These are phyloP conservation scores for Picochlorum costavermella DNA, from an alignment of 139 green algal genomes.

Conservation along the genomic window DNA sequence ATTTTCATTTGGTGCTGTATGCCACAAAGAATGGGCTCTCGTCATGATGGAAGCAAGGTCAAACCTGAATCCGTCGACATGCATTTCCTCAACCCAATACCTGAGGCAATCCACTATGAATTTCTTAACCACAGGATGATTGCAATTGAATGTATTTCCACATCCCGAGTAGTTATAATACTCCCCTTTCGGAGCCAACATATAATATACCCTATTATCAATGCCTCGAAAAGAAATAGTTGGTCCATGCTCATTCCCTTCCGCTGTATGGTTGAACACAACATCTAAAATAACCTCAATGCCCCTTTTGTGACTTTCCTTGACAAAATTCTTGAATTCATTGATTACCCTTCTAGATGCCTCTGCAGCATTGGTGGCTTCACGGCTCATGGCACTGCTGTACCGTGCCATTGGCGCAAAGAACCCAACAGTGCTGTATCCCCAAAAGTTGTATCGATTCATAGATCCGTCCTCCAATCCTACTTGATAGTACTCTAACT, in stretches of 20 bases:
- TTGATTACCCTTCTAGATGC: slow-evolving; percentile 42
- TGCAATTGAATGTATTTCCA: slow-evolving; percentile 99
- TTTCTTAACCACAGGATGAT: slow-evolving; percentile 81
- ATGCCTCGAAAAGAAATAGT: slow-evolving; percentile 90
- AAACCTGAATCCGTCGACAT: slow-evolving; percentile 89
- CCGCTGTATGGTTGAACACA: slow-evolving; percentile 98
- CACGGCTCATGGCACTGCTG: not conserved
- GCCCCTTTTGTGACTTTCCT: slow-evolving; percentile 77
- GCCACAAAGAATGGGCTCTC: slow-evolving; percentile 70
- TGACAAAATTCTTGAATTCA: slow-evolving; percentile 95
- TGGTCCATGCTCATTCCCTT: slow-evolving; percentile 87
- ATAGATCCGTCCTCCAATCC: not conserved
- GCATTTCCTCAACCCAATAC: slow-evolving; percentile 89
- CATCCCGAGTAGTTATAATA: slow-evolving; percentile 98
- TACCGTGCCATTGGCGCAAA: slow-evolving; percentile 91
- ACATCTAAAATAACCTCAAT: slow-evolving; percentile 98
- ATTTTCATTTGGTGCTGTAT: slow-evolving; percentile 18
- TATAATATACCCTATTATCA: slow-evolving; percentile 97
- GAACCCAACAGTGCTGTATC: slow-evolving; percentile 93
- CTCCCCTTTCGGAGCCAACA: slow-evolving; percentile 88
- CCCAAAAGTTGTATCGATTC: slow-evolving; percentile 91
- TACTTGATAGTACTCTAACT: slow-evolving; percentile 92
- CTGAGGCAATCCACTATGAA: slow-evolving; percentile 93
- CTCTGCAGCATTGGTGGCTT: slow-evolving; percentile 13
- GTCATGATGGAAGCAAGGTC: slow-evolving; percentile 96